Evolutionary conservation across 352 stramenopile species (phyloP), one percentile per base, ranked within the genome.

Genomic region (Globisporangium solare): DNA sequence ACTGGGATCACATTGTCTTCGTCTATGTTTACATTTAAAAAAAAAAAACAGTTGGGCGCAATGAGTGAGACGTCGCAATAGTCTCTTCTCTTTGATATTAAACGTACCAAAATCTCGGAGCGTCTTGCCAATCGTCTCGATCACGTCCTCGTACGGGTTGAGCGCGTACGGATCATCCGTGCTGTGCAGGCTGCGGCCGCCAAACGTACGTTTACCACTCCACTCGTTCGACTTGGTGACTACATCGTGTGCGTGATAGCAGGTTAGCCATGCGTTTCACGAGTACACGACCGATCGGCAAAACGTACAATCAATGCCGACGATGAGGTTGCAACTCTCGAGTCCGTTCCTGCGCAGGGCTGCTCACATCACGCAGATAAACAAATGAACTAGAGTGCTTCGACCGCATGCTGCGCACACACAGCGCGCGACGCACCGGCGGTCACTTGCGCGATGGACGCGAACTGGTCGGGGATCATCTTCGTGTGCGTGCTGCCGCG

Each of bases 221-320:
- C 84, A 95, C 40, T 95, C 83, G 60, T 94, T 95, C 51, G 82
- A 93, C 65, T 94, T 95, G 49, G 86, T 95, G 68, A 87, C 84
- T 94, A 46, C 41, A 50, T 12, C 47, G 6, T 45, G 22, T 14
- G 35, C 32, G 2, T 45, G 51, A 2, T 7, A 51, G 24, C 35
- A 35, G n/a, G 21, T 35, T 37, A 27, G 17, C 43, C 32, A 20
- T 53, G 20, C 24, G 22, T 43, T 43, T 11, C 50, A 48, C 27
- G 12, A 42, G 40, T 43, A 57, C 53, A 46, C 17, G 22, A 54
- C 6, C 14, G 39, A 15, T 10, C 47, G 4, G 17, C 15, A 14
- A 24, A 24, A 78, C 80, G 52, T 68, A 94, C 85, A 94, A 67
- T 96, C 86, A 6, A 96, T 78, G 58, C 80, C 86, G 20, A 95